Evolutionary conservation across 176 grass and related monocot species (phyloP).

Genomic region (Eremochloa ophiuroides): DNA sequence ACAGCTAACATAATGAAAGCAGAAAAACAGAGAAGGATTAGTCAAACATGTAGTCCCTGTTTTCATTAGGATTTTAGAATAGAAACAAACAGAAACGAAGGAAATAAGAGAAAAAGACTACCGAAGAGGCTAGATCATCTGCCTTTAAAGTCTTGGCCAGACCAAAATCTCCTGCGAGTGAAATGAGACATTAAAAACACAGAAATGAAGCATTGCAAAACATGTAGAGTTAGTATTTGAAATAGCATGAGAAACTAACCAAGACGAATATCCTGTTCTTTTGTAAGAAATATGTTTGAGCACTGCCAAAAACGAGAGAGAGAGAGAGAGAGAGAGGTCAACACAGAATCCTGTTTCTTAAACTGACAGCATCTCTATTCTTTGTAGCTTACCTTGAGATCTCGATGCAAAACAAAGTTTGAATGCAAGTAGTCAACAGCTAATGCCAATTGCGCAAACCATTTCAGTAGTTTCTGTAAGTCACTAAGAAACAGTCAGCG

Average conservation of each 20-base stretch:
- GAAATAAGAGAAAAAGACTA: slow-evolving; percentile 33
- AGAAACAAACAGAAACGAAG: neutral
- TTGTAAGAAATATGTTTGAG: slow-evolving; percentile 99
- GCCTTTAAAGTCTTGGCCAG: slow-evolving; percentile 97
- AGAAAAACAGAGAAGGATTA: neutral
- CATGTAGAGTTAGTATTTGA: slow-evolving; percentile 11
- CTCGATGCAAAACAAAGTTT: slow-evolving; percentile 94
- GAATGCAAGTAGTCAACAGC: slow-evolving; percentile 98
- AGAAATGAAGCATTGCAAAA: slow-evolving; percentile 8
- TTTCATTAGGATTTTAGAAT: slow-evolving; percentile 6
- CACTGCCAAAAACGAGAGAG: slow-evolving; percentile 65
- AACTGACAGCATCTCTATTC: neutral
- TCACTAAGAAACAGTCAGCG: slow-evolving; percentile 26
- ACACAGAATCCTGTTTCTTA: neutral
- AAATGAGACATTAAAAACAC: slow-evolving; percentile 39
- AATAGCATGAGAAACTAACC: slow-evolving; percentile 55
- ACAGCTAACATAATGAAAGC: neutral
- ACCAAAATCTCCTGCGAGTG: slow-evolving; percentile 87
- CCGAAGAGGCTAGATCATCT: slow-evolving; percentile 96
- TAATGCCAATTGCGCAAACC: slow-evolving; percentile 88
- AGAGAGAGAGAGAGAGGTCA: neutral
- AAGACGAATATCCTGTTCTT: slow-evolving; percentile 93
- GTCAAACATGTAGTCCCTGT: neutral
- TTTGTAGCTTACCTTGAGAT: slow-evolving; percentile 67
- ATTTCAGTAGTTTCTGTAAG: slow-evolving; percentile 88